phyloP scores from a whole-genome alignment of 768 basidiomycete species.

The Tricholoma furcatifolium region DNA sequence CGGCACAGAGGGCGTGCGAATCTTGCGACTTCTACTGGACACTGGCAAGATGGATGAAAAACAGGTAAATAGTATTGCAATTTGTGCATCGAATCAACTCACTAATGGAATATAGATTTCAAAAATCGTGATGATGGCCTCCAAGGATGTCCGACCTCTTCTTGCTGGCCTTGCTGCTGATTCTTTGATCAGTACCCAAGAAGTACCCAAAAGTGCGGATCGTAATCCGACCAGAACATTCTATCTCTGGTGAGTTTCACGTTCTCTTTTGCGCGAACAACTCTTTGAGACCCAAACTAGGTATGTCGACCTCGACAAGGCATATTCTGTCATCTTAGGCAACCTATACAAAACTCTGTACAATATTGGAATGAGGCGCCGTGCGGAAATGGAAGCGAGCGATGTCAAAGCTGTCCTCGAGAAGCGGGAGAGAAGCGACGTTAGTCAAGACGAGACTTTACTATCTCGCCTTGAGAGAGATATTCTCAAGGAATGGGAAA shows the following conservation, averaged over 20 bases:
- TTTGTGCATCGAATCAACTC: neutral
- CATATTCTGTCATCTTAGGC: conserved; percentile 73
- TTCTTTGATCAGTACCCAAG: conserved; percentile 86
- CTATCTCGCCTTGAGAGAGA: conserved; percentile 77
- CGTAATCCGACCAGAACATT: conserved; percentile 87
- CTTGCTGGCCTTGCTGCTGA: conserved; percentile 78
- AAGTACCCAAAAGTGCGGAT: conserved; percentile 88
- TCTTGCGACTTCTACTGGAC: conserved; percentile 74
- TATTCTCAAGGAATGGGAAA: conserved; percentile 70
- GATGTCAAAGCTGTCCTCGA: conserved; percentile 71
- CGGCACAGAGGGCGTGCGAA: conserved; percentile 79
- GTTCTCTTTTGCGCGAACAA: neutral
- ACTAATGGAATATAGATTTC: conserved; percentile 59
- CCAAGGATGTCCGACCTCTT: conserved; percentile 81
- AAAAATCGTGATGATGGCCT: conserved; percentile 89
- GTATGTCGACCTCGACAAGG: conserved; percentile 86
- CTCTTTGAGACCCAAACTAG: conserved; percentile 36
- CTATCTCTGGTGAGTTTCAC: conserved; percentile 75
- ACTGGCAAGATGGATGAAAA: conserved; percentile 95
- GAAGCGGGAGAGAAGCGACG: conserved; percentile 81
- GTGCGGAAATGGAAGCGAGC: conserved; percentile 69
- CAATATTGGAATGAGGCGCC: conserved; percentile 76
- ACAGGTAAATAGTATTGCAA: conserved; percentile 54
- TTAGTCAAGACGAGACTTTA: conserved; percentile 70
- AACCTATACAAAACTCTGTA: conserved; percentile 88